Percentiles rank a stretch among this genome's conserved stretches.
Evolutionary conservation across 148 eudicot genomes (phyloP).

Genomic region (Spergularia bocconei): DNA sequence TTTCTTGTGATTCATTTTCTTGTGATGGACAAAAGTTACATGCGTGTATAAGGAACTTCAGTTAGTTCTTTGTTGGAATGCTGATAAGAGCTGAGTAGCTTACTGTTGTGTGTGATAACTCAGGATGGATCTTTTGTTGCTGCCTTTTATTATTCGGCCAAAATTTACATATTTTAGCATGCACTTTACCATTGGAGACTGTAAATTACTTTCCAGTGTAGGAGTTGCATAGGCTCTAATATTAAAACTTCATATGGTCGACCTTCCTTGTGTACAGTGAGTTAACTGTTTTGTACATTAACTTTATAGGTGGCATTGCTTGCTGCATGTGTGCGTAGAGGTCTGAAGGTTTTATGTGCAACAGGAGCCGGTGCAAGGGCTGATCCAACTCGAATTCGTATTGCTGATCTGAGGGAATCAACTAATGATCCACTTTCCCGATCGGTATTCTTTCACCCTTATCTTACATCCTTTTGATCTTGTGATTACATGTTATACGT

Average conservation of each 20-base stretch:
- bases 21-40: not conserved
- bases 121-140: not conserved
- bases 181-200: not conserved
- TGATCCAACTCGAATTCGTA: slow-evolving; percentile 96
- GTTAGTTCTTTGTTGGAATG: not conserved
- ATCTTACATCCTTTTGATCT: not conserved
- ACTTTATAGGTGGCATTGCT: slow-evolving; percentile 80
- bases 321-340: slow-evolving; percentile 94
- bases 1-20: not conserved
- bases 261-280: not conserved
- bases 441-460: slow-evolving; percentile 45
- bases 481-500: not conserved
- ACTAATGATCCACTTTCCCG: slow-evolving; percentile 96
- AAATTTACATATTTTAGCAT: not conserved
- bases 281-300: slow-evolving; percentile 8
- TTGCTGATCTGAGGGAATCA: slow-evolving; percentile 92
- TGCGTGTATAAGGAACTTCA: slow-evolving; percentile 1
- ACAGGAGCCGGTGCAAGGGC: slow-evolving; percentile 99
- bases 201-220: not conserved
- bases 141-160: not conserved
- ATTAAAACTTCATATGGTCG: not conserved
- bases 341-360: slow-evolving; percentile 88
- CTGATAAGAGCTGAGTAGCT: not conserved
- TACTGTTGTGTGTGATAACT: not conserved
- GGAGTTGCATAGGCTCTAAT: not conserved